phyloP scores from a whole-genome alignment of 2,329 filamentous ascomycete genomes.

The Elsinoe necatrix region DNA sequence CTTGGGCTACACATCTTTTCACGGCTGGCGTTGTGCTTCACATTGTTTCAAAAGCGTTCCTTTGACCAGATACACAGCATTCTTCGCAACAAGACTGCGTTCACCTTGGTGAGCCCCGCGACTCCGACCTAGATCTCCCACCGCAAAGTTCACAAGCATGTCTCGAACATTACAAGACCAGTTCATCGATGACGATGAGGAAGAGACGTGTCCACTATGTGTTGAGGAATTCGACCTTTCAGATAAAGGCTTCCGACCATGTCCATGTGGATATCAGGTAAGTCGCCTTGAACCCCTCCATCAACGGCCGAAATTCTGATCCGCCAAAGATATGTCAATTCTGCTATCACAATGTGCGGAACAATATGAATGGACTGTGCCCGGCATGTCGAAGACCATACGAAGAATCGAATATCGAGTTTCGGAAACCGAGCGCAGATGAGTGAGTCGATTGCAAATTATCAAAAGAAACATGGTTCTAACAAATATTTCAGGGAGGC shows the following conservation, averaged over 20 bases:
- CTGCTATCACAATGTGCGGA: conserved; percentile 99
- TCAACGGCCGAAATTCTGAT: background rate
- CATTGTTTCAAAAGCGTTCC: conserved; percentile 15
- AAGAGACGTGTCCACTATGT: conserved; percentile 73
- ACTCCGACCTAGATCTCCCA: conserved; percentile 17
- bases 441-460: conserved; percentile 56
- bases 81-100: background rate
- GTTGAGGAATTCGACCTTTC: conserved; percentile 98
- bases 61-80: background rate
- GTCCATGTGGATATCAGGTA: conserved; percentile 97
- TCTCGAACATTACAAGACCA: conserved; percentile 43
- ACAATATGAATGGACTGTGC: conserved; percentile 92
- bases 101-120: background rate
- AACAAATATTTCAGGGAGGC: conserved; percentile 20
- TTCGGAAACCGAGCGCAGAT: conserved; percentile 88
- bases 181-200: conserved; percentile 47
- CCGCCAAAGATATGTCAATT: conserved; percentile 86
- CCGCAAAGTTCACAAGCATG: conserved; percentile 32
- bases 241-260: conserved; percentile 93
- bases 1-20: background rate
- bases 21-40: conserved; percentile 12
- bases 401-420: conserved; percentile 94
- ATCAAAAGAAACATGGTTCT: background rate
- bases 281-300: conserved; percentile 22
- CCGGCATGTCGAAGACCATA: conserved; percentile 95